Conservation (phyloP, 495 filamentous ascomycete species). For the Penicilliopsis zonata region DNA sequence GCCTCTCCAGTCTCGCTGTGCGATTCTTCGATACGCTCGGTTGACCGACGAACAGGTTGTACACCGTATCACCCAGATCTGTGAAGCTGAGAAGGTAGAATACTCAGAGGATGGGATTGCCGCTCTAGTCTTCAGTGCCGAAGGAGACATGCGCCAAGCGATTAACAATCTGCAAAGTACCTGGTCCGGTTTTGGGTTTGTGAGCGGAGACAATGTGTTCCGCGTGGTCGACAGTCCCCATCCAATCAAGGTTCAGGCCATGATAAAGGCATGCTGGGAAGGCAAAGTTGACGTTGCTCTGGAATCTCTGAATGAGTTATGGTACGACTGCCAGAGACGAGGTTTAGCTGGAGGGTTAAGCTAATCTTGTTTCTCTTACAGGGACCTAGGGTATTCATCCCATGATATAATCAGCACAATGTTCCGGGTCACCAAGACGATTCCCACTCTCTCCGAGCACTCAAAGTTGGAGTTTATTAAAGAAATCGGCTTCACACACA, state of each 20-base stretch:
- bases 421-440: conserved; percentile 96
- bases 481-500: conserved; percentile 98
- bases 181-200: conserved; percentile 88
- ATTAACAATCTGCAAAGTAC: conserved; percentile 99
- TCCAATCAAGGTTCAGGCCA: conserved; percentile 94
- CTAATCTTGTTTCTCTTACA: conserved; percentile 13
- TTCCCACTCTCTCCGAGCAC: conserved; percentile 81
- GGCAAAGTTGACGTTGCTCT: conserved; percentile 78
- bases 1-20: conserved; percentile 89
- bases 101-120: conserved; percentile 90
- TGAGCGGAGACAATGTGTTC: conserved; percentile 96
- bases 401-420: conserved; percentile 98
- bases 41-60: conserved; percentile 89
- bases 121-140: conserved; percentile 89
- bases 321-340: too few relatives aligned
- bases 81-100: conserved; percentile 74
- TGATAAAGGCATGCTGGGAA: conserved; percentile 95
- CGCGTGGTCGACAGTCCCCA: conserved; percentile 95
- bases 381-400: conserved; percentile 79
- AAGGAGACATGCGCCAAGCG: conserved; percentile 98
- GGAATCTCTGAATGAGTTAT: conserved; percentile 80
- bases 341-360: too few relatives aligned
- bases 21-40: conserved; percentile 87
- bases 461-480: conserved; percentile 91
- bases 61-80: conserved; percentile 80